A percentile compares a stretch with the other conserved stretches of the same genome.
phyloP scores from a whole-genome alignment of 1,284 basidiomycete species.

The Sphaerobolus stellatus region DNA sequence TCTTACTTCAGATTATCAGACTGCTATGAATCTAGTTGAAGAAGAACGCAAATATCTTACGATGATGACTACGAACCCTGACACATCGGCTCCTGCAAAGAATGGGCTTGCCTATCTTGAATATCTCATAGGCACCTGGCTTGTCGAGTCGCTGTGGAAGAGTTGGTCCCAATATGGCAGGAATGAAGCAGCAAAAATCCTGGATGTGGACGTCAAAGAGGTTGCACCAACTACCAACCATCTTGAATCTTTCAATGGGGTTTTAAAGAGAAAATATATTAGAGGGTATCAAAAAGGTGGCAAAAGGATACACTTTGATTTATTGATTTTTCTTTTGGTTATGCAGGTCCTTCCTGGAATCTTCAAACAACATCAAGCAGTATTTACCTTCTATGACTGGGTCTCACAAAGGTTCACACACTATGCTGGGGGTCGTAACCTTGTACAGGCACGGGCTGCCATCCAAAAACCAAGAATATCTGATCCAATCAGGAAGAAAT shows the following conservation, averaged over 20 bases:
- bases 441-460: no score
- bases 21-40: slow-evolving; percentile 4
- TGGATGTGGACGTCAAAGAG: slow-evolving; percentile 24
- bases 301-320: slow-evolving; percentile 29
- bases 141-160: slow-evolving; percentile 22
- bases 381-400: neutral
- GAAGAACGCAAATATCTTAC: slow-evolving; percentile 7
- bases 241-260: slow-evolving; percentile 40
- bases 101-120: slow-evolving; percentile 9
- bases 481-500: neutral
- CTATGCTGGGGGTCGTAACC: no score
- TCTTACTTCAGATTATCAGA: neutral
- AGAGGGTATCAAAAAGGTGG: slow-evolving; percentile 27
- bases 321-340: slow-evolving; percentile 28
- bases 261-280: slow-evolving; percentile 34
- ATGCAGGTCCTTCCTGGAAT: slow-evolving; percentile 27
- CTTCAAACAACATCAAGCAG: slow-evolving; percentile 13
- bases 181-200: slow-evolving; percentile 21
- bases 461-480: neutral
- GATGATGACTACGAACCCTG: neutral
- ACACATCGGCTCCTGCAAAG: slow-evolving; percentile 20
- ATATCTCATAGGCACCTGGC: slow-evolving; percentile 23
- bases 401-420: neutral
- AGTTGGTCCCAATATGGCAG: slow-evolving; percentile 33
- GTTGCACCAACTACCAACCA: slow-evolving; percentile 42